These are phyloP conservation scores for Monosporozyma yasuniensis DNA, from an alignment of 805 yeast genomes.

Conservation along the genomic window DNA sequence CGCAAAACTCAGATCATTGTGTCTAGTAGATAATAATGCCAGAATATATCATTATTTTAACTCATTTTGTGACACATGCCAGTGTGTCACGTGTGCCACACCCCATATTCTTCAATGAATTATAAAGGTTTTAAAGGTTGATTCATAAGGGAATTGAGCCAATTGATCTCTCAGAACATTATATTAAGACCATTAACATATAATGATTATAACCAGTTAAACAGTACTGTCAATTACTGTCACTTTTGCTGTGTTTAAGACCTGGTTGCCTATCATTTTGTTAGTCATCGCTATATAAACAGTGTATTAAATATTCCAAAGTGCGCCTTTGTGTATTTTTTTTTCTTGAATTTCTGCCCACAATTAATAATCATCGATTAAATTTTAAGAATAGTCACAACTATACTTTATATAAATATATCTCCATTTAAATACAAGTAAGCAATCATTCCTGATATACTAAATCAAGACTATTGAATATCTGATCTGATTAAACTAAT, in stretches of 20 bases:
- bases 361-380: not conserved
- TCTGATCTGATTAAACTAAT: not conserved
- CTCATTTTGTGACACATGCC: not conserved
- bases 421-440: too few relatives aligned
- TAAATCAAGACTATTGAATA: not conserved
- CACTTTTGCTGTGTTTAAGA: not conserved
- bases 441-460: not conserved
- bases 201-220: not conserved
- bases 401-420: not conserved
- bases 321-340: not conserved
- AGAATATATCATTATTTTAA: not conserved
- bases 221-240: not conserved
- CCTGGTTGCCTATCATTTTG: not conserved
- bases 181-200: too few relatives aligned
- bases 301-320: not conserved
- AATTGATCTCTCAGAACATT: too few relatives aligned
- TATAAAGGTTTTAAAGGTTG: too few relatives aligned
- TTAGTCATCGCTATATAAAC: not conserved
- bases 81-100: not conserved
- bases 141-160: too few relatives aligned
- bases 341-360: not conserved
- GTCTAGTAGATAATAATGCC: slow-evolving; percentile 14
- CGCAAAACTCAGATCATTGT: slow-evolving; percentile 19
- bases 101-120: not conserved
- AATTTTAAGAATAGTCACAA: not conserved